Conservation (phyloP, 2,329 filamentous ascomycete species). For the Alternaria postmessia region DNA sequence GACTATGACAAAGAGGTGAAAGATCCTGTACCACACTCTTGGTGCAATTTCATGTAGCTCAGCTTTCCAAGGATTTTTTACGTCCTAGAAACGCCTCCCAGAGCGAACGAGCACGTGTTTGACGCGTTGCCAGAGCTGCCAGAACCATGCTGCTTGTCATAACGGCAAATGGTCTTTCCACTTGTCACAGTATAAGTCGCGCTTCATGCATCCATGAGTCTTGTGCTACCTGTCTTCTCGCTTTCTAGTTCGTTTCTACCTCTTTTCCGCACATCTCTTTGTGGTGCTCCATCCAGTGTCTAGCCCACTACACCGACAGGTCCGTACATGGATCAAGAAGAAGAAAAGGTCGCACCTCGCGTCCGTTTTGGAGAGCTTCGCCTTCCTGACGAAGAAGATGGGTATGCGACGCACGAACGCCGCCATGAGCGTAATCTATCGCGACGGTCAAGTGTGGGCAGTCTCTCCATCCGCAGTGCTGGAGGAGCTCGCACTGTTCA, state of each 20-base stretch:
- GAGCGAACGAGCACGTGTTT: conserved; percentile 13
- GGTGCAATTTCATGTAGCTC: conserved; percentile 7
- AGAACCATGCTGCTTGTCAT: conserved; percentile 9
- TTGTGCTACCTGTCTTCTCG: conserved; percentile 9
- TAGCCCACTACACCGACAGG: conserved; percentile 5
- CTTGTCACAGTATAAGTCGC: conserved; percentile 17
- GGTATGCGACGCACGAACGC: conserved; percentile 34
- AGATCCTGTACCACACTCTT: conserved; percentile 12
- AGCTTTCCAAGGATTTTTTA: conserved; percentile 11
- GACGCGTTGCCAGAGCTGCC: conserved; percentile 7
- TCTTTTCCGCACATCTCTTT: conserved; percentile 9
- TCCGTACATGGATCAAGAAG: conserved; percentile 40
- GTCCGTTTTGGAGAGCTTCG: conserved; percentile 30
- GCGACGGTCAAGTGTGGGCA: conserved; percentile 48
- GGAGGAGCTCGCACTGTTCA: conserved; percentile 50
- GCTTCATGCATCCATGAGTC: conserved; percentile 10
- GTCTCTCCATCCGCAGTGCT: conserved; percentile 45
- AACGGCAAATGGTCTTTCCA: neutral
- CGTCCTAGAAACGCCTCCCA: conserved; percentile 10
- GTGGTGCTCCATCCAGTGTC: conserved; percentile 17
- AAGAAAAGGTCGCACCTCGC: conserved; percentile 31
- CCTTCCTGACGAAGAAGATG: conserved; percentile 46
- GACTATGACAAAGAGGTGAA: conserved; percentile 15
- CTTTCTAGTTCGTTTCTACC: conserved; percentile 12
- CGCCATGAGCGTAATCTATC: conserved; percentile 39